A percentile compares a stretch with the other conserved stretches of the same genome.
Evolutionary conservation across 2,329 filamentous ascomycete genomes (phyloP).

Genomic region (Venturia effusa): DNA sequence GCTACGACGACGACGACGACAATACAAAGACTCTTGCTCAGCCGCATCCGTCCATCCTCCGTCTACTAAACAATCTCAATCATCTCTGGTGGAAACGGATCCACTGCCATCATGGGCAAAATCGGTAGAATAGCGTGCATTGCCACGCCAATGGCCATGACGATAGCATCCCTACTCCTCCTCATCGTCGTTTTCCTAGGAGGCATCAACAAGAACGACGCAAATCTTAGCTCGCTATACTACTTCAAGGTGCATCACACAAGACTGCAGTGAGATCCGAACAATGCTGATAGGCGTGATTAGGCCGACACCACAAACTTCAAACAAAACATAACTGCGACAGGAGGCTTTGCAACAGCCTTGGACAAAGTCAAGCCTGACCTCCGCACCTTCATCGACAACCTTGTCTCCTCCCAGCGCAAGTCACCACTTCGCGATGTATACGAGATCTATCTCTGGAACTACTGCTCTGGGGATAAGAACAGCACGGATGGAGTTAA

Average conservation of each 20-base stretch:
- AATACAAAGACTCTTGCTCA: neutral
- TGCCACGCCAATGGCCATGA: slow-evolving; percentile 73
- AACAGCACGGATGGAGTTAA: slow-evolving; percentile 38
- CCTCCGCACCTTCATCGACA: slow-evolving; percentile 23
- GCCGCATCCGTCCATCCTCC: neutral
- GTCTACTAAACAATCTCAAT: neutral
- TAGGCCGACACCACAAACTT: slow-evolving; percentile 53
- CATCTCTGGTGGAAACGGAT: neutral
- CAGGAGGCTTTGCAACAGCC: slow-evolving; percentile 15
- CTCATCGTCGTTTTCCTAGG: slow-evolving; percentile 47
- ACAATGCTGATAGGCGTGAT: neutral
- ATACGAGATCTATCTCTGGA: slow-evolving; percentile 78
- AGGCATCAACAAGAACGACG: slow-evolving; percentile 36
- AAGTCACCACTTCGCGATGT: slow-evolving; percentile 51
- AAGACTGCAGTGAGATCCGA: slow-evolving; percentile 16
- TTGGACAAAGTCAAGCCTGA: neutral
- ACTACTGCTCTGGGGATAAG: slow-evolving; percentile 62
- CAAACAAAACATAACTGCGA: slow-evolving; percentile 17
- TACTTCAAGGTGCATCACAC: slow-evolving; percentile 41
- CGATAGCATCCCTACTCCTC: slow-evolving; percentile 64
- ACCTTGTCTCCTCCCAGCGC: slow-evolving; percentile 28
- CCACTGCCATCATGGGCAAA: slow-evolving; percentile 46
- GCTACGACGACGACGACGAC: neutral
- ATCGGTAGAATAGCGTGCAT: slow-evolving; percentile 77
- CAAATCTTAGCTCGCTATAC: slow-evolving; percentile 10